Percentiles rank a stretch among this genome's conserved stretches.
Evolutionary conservation across 108 stramenopile genomes (phyloP).

Genomic region (Nitzschia sp.): DNA sequence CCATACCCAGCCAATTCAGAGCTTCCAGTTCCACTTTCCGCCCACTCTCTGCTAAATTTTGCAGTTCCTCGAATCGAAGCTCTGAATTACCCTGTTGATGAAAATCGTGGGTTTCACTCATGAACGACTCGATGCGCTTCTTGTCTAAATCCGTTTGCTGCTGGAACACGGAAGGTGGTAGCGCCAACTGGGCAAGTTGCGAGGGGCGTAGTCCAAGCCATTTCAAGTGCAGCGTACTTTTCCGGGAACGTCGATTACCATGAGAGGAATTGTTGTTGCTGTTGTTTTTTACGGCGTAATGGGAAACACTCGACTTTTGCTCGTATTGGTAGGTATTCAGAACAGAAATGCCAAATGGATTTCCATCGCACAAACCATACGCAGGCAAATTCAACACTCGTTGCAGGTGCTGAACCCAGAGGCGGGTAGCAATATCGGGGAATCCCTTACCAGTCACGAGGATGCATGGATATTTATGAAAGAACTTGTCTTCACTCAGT

Average conservation of each 20-base stretch:
- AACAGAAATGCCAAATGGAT: slow-evolving; percentile 81
- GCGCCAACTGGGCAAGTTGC: slow-evolving; percentile 40
- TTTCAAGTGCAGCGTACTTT: slow-evolving; percentile 25
- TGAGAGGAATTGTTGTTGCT: not conserved
- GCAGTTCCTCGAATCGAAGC: slow-evolving; percentile 45
- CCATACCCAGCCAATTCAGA: slow-evolving; percentile 77
- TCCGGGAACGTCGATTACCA: not conserved
- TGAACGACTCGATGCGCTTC: slow-evolving; percentile 52
- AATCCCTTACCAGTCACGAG: slow-evolving; percentile 96
- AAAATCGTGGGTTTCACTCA: slow-evolving; percentile 22
- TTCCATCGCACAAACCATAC: slow-evolving; percentile 78
- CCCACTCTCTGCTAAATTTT: slow-evolving; percentile 46
- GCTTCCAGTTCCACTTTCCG: slow-evolving; percentile 85
- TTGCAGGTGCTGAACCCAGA: slow-evolving; percentile 68
- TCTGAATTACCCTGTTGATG: slow-evolving; percentile 17
- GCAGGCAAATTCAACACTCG: slow-evolving; percentile 63
- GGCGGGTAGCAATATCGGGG: slow-evolving; percentile 90
- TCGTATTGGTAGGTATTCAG: slow-evolving; percentile 65
- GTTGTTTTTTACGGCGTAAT: not conserved
- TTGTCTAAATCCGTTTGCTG: slow-evolving; percentile 60
- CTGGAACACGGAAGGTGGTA: slow-evolving; percentile 85
- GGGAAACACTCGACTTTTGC: not conserved
- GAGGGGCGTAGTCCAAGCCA: slow-evolving; percentile 84
- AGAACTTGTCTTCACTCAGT: slow-evolving; percentile 92
- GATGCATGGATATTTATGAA: slow-evolving; percentile 90